Base-by-base conservation (phyloP, 1,284 basidiomycete species). In the Exsudoporus floridanus region DNA sequence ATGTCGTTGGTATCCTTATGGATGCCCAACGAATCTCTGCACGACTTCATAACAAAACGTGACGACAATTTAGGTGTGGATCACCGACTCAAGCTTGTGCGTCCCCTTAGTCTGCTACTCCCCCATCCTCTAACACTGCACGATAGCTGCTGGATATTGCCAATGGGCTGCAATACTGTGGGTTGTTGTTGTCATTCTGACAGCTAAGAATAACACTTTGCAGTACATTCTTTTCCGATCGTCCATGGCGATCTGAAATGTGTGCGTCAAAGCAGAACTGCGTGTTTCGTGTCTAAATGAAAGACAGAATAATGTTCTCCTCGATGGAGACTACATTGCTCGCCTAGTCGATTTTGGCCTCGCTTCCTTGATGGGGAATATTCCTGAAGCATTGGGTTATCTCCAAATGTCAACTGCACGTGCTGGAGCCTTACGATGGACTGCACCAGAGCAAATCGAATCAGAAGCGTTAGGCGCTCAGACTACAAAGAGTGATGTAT, bases 21-120 rank as follows among this genome's bases (percentile, higher is more conserved):
- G 62, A 62, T 64, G 60, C 57, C 34, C 1, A 52, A 64, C 0
- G 50, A 6, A 16, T 45, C 62, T 5, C 52, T 64, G 13, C 42
- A 54, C 16, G 5, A 13, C 2, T 53, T 64, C 27, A 35, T 64
- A 10, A 9, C 0, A 0, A 41, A 35, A 8, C 1, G 57, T 14
- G 36, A 50, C 7, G 1, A 14, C 4, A 23, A 33, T 3, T 19
- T 67, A 1, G 5, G 8, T 3, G 14, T 40, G 0, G 10, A 0
- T 5, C 43, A 44, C 39, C 44, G 57, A 19, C 49, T 65, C 1
- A 33, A 25, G 5, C 5, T 62, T 13, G 64, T 66, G 21, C 8
- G 56, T 44, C 9, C 9, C 1, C 4, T 19, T 0, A 4, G 1
- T 27, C 3, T 1, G 16, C 2, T 5, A 3, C 10, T 1, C 18